Percentiles rank a stretch among this genome's conserved stretches.
Conservation (phyloP, 176 grass and related monocot species). For the Cenchrus fungigraminus region DNA sequence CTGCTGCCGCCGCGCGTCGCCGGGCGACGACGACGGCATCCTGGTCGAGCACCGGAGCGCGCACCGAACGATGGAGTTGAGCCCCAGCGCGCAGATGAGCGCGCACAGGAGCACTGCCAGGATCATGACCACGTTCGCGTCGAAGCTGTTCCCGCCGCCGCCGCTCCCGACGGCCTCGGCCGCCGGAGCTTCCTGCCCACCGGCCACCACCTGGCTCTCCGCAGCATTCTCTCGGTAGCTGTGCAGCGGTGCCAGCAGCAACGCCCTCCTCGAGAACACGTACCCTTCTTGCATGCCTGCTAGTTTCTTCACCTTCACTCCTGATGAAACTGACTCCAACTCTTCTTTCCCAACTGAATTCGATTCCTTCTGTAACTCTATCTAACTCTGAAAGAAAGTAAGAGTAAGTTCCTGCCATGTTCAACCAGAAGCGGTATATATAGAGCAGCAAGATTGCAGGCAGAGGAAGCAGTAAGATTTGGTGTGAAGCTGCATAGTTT, state of each 20-base stretch:
- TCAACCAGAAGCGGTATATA: slow-evolving; percentile 31
- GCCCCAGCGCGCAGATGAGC: slow-evolving; percentile 74
- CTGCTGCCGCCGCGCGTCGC: not conserved
- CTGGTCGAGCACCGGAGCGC: slow-evolving; percentile 63
- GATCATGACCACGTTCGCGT: slow-evolving; percentile 89
- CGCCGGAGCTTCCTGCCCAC: slow-evolving; percentile 18
- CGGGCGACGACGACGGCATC: slow-evolving; percentile 27
- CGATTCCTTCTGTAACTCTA: not conserved
- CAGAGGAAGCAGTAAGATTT: slow-evolving; percentile 3
- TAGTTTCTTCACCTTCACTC: not conserved
- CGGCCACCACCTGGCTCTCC: slow-evolving; percentile 19
- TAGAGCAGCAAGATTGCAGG: slow-evolving; percentile 22
- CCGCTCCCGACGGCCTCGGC: not conserved
- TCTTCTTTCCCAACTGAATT: slow-evolving; percentile 3
- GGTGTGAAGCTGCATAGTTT: not conserved
- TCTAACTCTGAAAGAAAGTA: slow-evolving; percentile 27
- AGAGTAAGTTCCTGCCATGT: slow-evolving; percentile 32
- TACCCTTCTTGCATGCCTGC: slow-evolving; percentile 29
- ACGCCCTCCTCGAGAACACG: slow-evolving; percentile 57
- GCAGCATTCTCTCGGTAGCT: slow-evolving; percentile 36
- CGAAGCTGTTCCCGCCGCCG: slow-evolving; percentile 41
- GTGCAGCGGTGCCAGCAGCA: slow-evolving; percentile 54
- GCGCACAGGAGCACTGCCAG: slow-evolving; percentile 78
- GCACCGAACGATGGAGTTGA: slow-evolving; percentile 87
- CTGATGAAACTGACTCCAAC: not conserved